Evolutionary conservation across 768 basidiomycete genomes (phyloP).

Genomic region (Lactarius sanguifluus): DNA sequence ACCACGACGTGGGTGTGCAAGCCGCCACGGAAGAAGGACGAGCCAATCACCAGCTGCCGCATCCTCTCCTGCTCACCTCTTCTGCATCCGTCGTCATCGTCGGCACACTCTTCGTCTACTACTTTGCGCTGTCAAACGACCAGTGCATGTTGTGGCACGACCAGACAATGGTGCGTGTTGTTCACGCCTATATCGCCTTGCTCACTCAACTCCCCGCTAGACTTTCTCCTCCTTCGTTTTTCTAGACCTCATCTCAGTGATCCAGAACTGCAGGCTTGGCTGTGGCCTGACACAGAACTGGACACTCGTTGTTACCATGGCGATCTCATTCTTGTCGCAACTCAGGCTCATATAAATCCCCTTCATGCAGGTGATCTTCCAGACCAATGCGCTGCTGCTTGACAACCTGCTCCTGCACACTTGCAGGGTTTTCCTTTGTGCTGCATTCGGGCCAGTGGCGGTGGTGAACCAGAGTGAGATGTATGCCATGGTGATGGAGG

Average conservation of each 20-base stretch:
- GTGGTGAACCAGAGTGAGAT: conserved; percentile 56
- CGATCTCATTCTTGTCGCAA: conserved; percentile 80
- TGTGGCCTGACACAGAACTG: conserved; percentile 82
- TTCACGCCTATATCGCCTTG: too few relatives aligned
- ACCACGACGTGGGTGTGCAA: conserved; percentile 91
- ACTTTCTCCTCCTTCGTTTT: conserved; percentile 97
- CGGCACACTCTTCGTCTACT: conserved; percentile 86
- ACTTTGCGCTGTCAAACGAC: too few relatives aligned
- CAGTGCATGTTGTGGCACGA: conserved; percentile 73
- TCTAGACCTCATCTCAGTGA: conserved; percentile 91
- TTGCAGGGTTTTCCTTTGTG: conserved; percentile 52
- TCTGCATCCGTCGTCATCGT: conserved; percentile 89
- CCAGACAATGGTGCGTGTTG: conserved; percentile 84
- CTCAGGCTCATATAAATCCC: conserved; percentile 88
- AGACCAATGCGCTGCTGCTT: conserved; percentile 76
- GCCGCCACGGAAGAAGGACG: conserved; percentile 88
- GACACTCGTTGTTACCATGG: conserved; percentile 88
- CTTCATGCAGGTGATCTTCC: conserved; percentile 88
- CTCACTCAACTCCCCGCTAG: conserved; percentile 42
- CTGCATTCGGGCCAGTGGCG: conserved; percentile 80
- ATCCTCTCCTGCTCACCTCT: conserved; percentile 78
- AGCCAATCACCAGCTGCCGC: conserved; percentile 78
- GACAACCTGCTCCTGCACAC: conserved; percentile 58
- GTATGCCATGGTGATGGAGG: conserved; percentile 52
- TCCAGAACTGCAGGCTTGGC: conserved; percentile 90